Base-by-base conservation (phyloP, 2,329 filamentous ascomycete species). In the Alternaria ethzedia region DNA sequence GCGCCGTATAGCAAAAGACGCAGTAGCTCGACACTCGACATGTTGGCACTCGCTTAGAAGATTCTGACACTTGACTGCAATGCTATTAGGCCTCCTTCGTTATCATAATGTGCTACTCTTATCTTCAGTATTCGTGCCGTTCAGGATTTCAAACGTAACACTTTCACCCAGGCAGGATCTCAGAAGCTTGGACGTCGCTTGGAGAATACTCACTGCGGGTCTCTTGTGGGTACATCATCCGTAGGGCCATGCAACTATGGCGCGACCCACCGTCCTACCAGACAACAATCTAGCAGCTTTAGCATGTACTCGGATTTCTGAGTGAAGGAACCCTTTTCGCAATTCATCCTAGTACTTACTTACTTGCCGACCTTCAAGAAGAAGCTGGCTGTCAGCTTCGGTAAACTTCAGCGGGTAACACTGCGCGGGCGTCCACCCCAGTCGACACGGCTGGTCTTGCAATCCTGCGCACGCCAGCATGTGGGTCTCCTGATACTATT, bases 101-200 rank as follows among this genome's bases (percentile, higher is more conserved):
- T 56, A 59, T 63, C 59, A 41, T 5, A 1, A 11, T 52, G 32
- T 60, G 45, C 50, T 46, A 23, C 30, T 45, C 11, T 57, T 65
- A 63, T 65, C 63, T 63, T 44, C 41, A 28, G 36, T 10, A 20
- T n/a, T 45, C 25, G 44, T 17, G 13, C 26, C 36, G 21, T 50
- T 10, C 15, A 30, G 45, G n/a, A 41, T 47, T 17, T 8, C 12
- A 62, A 58, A 65, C 63, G 59, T 65, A 63, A 65, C 25, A 56
- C 25, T 43, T 61, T 46, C 45, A 52, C 17, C 8, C 23, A 36
- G 10, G 32, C 11, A 59, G 36, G 10, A 20, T 25, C 25, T n/a
- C 44, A 15, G 11, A 23, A 13, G 12, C 45, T 46, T 43, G 47
- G 28, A 25, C 43, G 10, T 26, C 20, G 47, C 59, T 61, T 52